phyloP scores from a whole-genome alignment of 2,329 filamentous ascomycete species.

The Colletotrichum sidae region DNA sequence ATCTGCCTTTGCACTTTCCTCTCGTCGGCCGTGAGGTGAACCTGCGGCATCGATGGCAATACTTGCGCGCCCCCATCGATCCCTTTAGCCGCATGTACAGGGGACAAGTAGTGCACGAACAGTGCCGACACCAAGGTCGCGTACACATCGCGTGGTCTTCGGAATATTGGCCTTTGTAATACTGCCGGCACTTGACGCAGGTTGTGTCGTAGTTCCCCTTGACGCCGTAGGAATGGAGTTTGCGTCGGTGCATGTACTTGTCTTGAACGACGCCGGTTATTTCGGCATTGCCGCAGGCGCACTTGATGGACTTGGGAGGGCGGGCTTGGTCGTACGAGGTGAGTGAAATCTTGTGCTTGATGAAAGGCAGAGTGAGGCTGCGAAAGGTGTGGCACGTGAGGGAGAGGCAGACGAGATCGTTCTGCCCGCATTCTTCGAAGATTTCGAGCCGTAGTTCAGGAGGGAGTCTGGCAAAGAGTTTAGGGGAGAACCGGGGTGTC shows the following conservation, averaged over 20 bases:
- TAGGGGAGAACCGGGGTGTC: too few species aligned
- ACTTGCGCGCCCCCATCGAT: constrained; percentile 7
- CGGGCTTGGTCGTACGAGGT: neutral
- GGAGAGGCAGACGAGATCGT: constrained; percentile 24
- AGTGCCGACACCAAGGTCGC: constrained; percentile 13
- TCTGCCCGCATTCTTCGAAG: neutral
- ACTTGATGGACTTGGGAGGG: neutral
- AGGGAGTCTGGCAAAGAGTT: constrained; percentile 4
- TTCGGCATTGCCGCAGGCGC: neutral
- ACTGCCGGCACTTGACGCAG: too few species aligned
- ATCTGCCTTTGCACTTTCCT: constrained; percentile 20
- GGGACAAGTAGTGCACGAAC: constrained; percentile 18
- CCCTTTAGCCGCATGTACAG: neutral
- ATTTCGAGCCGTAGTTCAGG: constrained; percentile 9
- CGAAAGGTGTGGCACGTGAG: constrained; percentile 7
- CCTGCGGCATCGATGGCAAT: constrained; percentile 14
- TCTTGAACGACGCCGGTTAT: neutral
- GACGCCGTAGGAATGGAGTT: too few species aligned
- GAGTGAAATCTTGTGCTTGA: constrained; percentile 1
- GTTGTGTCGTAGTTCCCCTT: too few species aligned
- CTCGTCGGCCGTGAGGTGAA: constrained; percentile 7
- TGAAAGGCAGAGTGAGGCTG: neutral
- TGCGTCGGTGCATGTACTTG: neutral
- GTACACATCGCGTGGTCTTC: neutral
- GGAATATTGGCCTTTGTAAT: neutral